phyloP scores from a whole-genome alignment of 2,329 filamentous ascomycete genomes.

The Fusarium luffae region DNA sequence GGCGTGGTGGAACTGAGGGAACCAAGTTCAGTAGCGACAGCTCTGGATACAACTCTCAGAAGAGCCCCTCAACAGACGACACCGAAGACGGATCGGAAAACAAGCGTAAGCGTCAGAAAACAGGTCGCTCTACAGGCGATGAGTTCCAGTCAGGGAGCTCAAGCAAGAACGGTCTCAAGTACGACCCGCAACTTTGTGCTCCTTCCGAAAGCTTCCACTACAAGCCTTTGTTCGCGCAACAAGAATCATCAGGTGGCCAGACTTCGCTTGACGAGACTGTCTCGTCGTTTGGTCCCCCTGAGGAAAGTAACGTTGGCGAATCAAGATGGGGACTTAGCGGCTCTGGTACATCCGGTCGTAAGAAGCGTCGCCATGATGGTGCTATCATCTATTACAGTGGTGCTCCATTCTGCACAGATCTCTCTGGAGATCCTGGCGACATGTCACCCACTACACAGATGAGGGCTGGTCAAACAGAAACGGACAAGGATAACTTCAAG shows the following conservation, averaged over 20 bases:
- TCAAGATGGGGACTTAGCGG: slow-evolving; percentile 61
- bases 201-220: slow-evolving; percentile 68
- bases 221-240: slow-evolving; percentile 70
- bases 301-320: slow-evolving; percentile 61
- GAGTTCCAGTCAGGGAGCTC: slow-evolving; percentile 50
- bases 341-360: slow-evolving; percentile 60
- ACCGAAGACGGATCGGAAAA: slow-evolving; percentile 58
- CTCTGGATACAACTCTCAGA: slow-evolving; percentile 60
- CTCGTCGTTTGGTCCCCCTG: slow-evolving; percentile 60
- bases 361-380: slow-evolving; percentile 71
- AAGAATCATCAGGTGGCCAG: slow-evolving; percentile 59
- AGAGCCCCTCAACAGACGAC: slow-evolving; percentile 62
- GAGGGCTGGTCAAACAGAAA: slow-evolving; percentile 55
- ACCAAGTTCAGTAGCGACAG: slow-evolving; percentile 75
- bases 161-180: slow-evolving; percentile 55
- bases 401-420: slow-evolving; percentile 82
- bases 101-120: slow-evolving; percentile 60
- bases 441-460: slow-evolving; percentile 61
- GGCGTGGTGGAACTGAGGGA: slow-evolving; percentile 75
- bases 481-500: slow-evolving; percentile 30
- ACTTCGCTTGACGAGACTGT: slow-evolving; percentile 61
- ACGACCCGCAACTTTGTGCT: slow-evolving; percentile 52
- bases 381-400: slow-evolving; percentile 87
- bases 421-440: slow-evolving; percentile 73
- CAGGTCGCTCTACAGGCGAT: slow-evolving; percentile 49